These are phyloP conservation scores for Ceratocystis eucalypticola DNA, from an alignment of 2,329 filamentous ascomycete species.

Conservation along the genomic window DNA sequence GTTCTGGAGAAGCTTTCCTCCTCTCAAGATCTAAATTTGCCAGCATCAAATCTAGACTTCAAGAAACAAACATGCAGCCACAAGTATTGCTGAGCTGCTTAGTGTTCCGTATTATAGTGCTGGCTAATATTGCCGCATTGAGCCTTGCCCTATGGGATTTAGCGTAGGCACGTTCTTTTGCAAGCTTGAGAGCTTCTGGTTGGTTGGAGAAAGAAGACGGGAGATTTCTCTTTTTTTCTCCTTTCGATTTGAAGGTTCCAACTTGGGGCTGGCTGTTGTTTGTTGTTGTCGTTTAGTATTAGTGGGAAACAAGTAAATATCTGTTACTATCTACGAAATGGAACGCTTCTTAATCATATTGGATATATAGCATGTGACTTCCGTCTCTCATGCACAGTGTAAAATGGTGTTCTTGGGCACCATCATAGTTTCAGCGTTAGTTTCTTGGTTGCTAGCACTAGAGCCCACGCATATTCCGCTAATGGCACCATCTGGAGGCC, in stretches of 20 bases:
- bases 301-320: no score
- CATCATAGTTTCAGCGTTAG: slow-evolving; percentile 21
- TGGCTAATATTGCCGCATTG: background rate
- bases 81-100: background rate
- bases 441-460: slow-evolving; percentile 40
- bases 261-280: background rate
- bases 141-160: background rate
- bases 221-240: background rate
- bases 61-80: no score
- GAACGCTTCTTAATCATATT: background rate
- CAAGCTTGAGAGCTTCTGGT: background rate
- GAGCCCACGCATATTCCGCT: slow-evolving; percentile 64
- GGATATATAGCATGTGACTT: background rate
- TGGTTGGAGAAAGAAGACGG: background rate
- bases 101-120: background rate
- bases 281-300: background rate
- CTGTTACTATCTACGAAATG: no score
- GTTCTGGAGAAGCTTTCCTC: background rate
- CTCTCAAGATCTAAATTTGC: background rate
- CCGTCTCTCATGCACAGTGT: slow-evolving; percentile 21
- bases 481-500: slow-evolving; percentile 55
- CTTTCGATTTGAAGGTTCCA: background rate
- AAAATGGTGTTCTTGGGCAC: background rate
- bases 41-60: background rate
- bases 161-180: background rate